phyloP scores from a whole-genome alignment of 495 filamentous ascomycete genomes.

The Penicillium steckii region DNA sequence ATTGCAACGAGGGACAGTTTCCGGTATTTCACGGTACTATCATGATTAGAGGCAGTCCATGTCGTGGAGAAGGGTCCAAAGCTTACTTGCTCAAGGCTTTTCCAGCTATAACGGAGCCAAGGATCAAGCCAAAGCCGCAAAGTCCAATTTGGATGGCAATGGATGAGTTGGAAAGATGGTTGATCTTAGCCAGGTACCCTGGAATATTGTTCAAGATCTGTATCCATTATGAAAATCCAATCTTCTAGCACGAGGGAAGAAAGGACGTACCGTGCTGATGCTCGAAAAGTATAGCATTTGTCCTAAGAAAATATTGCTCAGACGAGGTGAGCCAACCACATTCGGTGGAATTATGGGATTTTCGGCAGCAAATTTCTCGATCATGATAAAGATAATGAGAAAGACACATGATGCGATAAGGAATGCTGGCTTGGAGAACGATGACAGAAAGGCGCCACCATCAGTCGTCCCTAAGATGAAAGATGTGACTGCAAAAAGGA shows the following conservation, averaged over 20 bases:
- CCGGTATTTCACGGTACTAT: not conserved
- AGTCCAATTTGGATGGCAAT: not conserved
- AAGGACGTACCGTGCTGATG: not conserved
- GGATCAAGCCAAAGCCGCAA: not conserved
- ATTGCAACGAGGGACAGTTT: not conserved
- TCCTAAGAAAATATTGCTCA: not conserved
- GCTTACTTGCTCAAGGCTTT: constrained; percentile 1
- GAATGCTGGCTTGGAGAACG: not conserved
- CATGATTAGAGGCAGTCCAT: not conserved
- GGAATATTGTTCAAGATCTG: constrained; percentile 1
- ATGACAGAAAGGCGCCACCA: not conserved
- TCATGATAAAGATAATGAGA: not conserved
- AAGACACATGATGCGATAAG: not conserved
- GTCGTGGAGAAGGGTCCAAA: not conserved
- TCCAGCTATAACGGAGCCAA: not conserved
- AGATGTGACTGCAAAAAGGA: not conserved
- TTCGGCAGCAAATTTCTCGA: not conserved
- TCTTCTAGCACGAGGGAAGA: too few relatives aligned
- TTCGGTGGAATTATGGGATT: not conserved
- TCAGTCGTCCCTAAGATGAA: not conserved
- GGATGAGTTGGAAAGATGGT: not conserved
- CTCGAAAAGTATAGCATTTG: not conserved
- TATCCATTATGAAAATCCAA: too few relatives aligned
- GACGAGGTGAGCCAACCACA: not conserved
- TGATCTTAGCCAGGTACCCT: not conserved